phyloP scores from a whole-genome alignment of 352 stramenopile genomes.

The Phytophthora pisi region DNA sequence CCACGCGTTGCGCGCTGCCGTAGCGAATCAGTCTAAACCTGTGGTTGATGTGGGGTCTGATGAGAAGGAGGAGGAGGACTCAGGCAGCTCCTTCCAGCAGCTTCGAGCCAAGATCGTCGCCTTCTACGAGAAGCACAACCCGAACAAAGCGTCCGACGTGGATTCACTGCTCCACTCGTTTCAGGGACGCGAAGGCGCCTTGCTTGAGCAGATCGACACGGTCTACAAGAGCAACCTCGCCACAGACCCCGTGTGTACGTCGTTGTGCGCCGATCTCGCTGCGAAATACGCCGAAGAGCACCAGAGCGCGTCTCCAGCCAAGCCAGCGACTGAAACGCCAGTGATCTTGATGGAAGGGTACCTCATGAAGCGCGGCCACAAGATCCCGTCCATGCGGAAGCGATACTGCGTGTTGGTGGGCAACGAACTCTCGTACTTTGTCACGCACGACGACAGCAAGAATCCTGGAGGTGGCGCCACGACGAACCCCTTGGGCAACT shows the following conservation, averaged over 20 bases:
- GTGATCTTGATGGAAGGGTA: constrained; percentile 76
- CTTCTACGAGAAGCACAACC: constrained; percentile 92
- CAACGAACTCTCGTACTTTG: constrained; percentile 64
- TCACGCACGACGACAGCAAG: constrained; percentile 73
- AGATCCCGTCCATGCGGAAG: constrained; percentile 79
- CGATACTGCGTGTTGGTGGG: constrained; percentile 70
- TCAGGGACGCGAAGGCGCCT: constrained; percentile 48
- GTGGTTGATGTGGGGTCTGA: not conserved
- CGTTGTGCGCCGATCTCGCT: constrained; percentile 34
- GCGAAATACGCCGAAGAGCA: constrained; percentile 21
- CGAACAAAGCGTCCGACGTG: constrained; percentile 86
- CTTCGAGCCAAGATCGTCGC: constrained; percentile 55
- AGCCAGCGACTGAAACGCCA: not conserved
- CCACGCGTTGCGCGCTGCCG: constrained; percentile 25
- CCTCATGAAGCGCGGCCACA: constrained; percentile 72
- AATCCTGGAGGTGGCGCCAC: constrained; percentile 38
- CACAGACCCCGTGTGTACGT: constrained; percentile 35
- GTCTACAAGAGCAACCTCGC: constrained; percentile 65
- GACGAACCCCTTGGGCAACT: constrained; percentile 35
- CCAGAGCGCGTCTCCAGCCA: not conserved
- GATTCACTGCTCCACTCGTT: constrained; percentile 63
- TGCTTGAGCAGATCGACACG: constrained; percentile 66
- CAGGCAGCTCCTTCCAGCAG: constrained; percentile 16
- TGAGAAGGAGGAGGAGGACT: constrained; percentile 10
- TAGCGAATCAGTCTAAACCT: constrained; percentile 16